Evolutionary conservation across 73 alveolate genomes (phyloP).

Genomic region (Paramecium sonneborni): DNA sequence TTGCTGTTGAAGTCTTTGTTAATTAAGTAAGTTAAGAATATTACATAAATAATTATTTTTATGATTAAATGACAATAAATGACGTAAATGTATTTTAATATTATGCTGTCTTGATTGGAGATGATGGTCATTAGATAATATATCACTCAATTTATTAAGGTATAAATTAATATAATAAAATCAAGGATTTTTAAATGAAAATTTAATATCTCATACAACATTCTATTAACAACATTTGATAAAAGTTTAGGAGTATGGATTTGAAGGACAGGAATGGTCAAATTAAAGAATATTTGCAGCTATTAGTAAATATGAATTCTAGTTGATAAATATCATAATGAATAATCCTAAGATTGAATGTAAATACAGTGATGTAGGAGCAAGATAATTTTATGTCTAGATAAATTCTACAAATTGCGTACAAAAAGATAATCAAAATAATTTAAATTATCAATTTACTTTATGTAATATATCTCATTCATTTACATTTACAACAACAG

Average conservation of each 20-base stretch:
- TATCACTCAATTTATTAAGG: slow-evolving; percentile 45
- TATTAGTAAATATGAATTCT: not conserved
- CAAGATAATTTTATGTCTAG: not conserved
- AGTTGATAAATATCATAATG: not conserved
- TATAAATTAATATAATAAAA: not conserved
- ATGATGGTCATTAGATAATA: slow-evolving; percentile 42
- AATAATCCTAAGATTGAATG: slow-evolving; percentile 11
- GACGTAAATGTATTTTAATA: slow-evolving; percentile 17
- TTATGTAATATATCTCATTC: slow-evolving; percentile 1
- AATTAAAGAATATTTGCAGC: slow-evolving; percentile 10
- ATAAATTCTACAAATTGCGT: not conserved
- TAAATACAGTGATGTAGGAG: not conserved
- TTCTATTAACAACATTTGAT: not conserved
- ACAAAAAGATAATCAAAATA: not conserved
- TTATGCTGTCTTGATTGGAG: slow-evolving; percentile 51
- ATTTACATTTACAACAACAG: not conserved
- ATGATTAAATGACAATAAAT: slow-evolving; percentile 10
- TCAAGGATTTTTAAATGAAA: not conserved
- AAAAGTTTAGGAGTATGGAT: not conserved
- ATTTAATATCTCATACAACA: not conserved
- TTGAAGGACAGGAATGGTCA: not conserved
- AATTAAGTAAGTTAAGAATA: not conserved
- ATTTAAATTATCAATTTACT: not conserved
- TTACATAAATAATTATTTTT: not conserved
- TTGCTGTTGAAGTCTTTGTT: slow-evolving; percentile 34